Percentiles rank a stretch among this genome's conserved stretches.
These are phyloP conservation scores for Rutstroemia sydowiana DNA, from an alignment of 2,329 filamentous ascomycete genomes.

Conservation along the genomic window DNA sequence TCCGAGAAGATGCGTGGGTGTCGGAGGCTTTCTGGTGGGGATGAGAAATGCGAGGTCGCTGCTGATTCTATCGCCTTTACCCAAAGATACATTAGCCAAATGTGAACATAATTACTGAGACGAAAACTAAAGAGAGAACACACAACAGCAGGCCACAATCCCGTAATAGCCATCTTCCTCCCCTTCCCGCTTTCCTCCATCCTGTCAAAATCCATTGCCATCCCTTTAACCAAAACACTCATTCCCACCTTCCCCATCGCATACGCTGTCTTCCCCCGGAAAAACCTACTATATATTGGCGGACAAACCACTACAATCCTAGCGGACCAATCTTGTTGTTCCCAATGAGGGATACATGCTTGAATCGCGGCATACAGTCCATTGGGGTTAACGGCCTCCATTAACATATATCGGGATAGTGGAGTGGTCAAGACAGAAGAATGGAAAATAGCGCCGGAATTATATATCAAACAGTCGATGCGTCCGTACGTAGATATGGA, in stretches of 20 bases:
- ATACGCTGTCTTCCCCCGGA: constrained; percentile 79
- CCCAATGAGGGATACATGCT: constrained; percentile 59
- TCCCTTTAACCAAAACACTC: constrained; percentile 72
- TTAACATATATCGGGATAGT: constrained; percentile 67
- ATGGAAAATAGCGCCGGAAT: constrained; percentile 83
- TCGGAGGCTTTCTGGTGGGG: constrained; percentile 44
- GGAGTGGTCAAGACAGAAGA: constrained; percentile 65
- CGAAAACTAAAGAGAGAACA: constrained; percentile 26
- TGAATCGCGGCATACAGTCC: constrained; percentile 70
- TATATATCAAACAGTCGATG: constrained; percentile 73
- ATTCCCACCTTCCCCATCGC: constrained; percentile 74
- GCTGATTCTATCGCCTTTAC: constrained; percentile 62
- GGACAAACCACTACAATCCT: constrained; percentile 74
- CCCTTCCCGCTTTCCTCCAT: constrained; percentile 45
- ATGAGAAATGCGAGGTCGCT: constrained; percentile 44
- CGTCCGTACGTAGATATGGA: constrained; percentile 36
- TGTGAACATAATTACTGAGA: not conserved
- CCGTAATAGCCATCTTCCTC: constrained; percentile 68
- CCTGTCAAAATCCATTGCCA: constrained; percentile 73
- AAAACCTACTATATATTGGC: constrained; percentile 80
- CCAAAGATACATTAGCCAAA: not conserved
- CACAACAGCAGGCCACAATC: constrained; percentile 74
- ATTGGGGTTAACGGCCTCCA: constrained; percentile 68
- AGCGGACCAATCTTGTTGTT: constrained; percentile 44
- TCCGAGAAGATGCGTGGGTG: constrained; percentile 71